phyloP scores from a whole-genome alignment of 345 rosid species.

The Rhodamnia argentea region DNA sequence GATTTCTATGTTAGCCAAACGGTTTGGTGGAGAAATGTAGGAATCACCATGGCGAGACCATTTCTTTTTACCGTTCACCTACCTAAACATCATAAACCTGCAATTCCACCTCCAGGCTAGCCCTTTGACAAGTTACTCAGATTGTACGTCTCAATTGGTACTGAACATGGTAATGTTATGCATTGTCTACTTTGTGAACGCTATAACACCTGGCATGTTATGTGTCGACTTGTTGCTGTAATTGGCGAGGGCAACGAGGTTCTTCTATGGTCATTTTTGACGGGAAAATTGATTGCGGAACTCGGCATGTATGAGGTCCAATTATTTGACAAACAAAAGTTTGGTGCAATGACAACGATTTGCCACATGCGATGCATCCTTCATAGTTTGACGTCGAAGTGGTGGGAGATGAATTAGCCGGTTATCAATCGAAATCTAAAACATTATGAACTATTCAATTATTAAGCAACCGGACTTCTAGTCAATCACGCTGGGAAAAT shows the following conservation, averaged over 20 bases:
- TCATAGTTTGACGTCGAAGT: not conserved
- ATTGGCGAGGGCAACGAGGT: not conserved
- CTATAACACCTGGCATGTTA: not conserved
- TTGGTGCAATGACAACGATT: not conserved
- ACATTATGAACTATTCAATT: not conserved
- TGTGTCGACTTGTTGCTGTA: not conserved
- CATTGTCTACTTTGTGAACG: not conserved
- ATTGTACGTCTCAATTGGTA: not conserved
- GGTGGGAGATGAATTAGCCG: not conserved
- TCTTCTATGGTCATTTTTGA: not conserved
- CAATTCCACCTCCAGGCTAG: not conserved
- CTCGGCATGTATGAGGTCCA: not conserved
- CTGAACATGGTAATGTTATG: not conserved
- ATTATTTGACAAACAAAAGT: not conserved
- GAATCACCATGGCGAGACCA: not conserved
- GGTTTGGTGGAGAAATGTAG: not conserved
- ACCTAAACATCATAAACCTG: not conserved
- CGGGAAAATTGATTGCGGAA: not conserved
- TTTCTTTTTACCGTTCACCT: not conserved
- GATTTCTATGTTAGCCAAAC: not conserved
- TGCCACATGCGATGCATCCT: not conserved
- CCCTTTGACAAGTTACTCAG: not conserved
- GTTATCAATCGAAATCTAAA: not conserved
- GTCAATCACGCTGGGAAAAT: not conserved
- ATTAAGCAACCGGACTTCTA: not conserved